phyloP scores from a whole-genome alignment of 208 protist genomes.

The Leishmania turanica region DNA sequence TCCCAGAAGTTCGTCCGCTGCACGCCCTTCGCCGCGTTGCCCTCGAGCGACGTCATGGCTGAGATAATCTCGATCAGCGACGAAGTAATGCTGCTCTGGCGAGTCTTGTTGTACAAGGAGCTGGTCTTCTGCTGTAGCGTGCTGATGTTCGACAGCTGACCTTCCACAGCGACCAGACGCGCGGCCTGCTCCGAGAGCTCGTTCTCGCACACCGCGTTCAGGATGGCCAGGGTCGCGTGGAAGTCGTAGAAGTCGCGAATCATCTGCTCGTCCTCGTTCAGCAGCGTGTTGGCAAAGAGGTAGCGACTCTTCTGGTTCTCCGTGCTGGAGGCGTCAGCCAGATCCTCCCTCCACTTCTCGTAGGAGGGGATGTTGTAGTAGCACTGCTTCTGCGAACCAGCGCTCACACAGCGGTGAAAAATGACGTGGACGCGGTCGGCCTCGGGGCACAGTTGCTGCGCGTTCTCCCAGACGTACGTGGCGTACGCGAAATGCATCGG shows the following conservation, averaged over 20 bases:
- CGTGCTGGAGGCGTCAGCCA: conserved; percentile 73
- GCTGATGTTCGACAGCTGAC: conserved; percentile 90
- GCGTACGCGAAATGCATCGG: conserved; percentile 90
- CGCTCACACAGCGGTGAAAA: conserved; percentile 88
- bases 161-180: conserved; percentile 87
- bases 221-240: conserved; percentile 78
- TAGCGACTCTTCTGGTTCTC: conserved; percentile 90
- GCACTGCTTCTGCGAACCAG: conserved; percentile 74
- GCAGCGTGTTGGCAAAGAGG: conserved; percentile 83
- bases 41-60: conserved; percentile 90
- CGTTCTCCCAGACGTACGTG: conserved; percentile 83
- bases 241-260: conserved; percentile 92
- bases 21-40: conserved; percentile 78
- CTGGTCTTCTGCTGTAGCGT: conserved; percentile 83
- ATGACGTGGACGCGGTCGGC: conserved; percentile 77
- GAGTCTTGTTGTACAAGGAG: conserved; percentile 92
- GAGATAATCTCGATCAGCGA: conserved; percentile 92
- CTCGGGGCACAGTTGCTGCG: conserved; percentile 49
- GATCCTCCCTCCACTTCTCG: conserved; percentile 82
- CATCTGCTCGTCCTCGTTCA: conserved; percentile 87
- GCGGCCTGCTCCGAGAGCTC: conserved; percentile 93
- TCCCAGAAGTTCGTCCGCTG: conserved; percentile 89
- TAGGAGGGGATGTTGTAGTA: conserved; percentile 87
- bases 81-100: conserved; percentile 89
- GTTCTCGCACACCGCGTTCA: conserved; percentile 90